Evolutionary conservation across 2,329 filamentous ascomycete genomes (phyloP), one percentile per base, ranked within the genome.

Genomic region (Ascochyta rabiei): DNA sequence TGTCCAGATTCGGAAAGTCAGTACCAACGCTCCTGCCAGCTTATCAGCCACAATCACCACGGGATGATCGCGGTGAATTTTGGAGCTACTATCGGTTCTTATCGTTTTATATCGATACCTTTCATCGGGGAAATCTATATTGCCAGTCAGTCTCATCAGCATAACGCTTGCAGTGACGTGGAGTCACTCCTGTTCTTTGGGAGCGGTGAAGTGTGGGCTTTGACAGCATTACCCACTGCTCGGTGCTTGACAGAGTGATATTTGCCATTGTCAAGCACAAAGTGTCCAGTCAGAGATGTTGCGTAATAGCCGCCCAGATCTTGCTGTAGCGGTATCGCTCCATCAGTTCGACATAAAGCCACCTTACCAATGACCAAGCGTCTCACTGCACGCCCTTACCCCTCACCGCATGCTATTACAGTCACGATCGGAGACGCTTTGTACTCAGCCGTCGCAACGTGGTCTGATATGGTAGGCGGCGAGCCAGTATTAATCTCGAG

Each of bases 1-100:
- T 69, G 61, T 67, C 66, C 66, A 46, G 60, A 64, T 66, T 52
- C 57, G 66, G 66, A 63, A 59, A 67, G 63, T 48, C 37, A 33
- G 42, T 24, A 41, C 41, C 37, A 59, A 48, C 41, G 57, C 45
- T 53, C 55, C 50, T 47, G 53, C 57, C 54, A 58, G 46, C 58
- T 59, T 63, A 44, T 47, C 59, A 59, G 56, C 63, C 60, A 44
- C 48, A 53, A 48, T 37, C 51, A 49, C 42, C 35, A 51, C 54
- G 41, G 57, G 59, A 44, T 44, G 39, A 60, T 48, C 48, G 37
- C 53, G 54, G 53, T 53, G 31, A 24, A 19, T 58, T 48, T 61
- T 48, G 57, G 38, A 35, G 43, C 39, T 54, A 41, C 54, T 61
- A 63, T 63, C 60, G 33, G 33, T 31, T 53, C 57, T 60, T 62